These are phyloP conservation scores for Aureobasidium zeae DNA, from an alignment of 2,329 filamentous ascomycete genomes.

Conservation along the genomic window DNA sequence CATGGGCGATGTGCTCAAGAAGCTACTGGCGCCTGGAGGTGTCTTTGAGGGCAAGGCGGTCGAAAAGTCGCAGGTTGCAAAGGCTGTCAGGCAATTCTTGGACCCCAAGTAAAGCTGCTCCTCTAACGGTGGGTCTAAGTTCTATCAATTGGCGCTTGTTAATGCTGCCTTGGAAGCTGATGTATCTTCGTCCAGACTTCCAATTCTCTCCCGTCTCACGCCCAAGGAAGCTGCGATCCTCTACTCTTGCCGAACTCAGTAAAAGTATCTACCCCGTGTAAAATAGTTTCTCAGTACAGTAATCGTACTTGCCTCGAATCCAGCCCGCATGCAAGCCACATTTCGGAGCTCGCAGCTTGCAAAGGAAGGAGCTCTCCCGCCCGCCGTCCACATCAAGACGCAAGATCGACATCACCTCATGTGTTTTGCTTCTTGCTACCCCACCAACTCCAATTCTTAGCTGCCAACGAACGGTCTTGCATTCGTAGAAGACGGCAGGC, in stretches of 20 bases:
- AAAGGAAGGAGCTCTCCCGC: no score
- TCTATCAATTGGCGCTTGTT: not conserved
- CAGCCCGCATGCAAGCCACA: no score
- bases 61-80: slow-evolving; percentile 52
- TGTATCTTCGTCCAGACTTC: not conserved
- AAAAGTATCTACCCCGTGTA: slow-evolving; percentile 4
- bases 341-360: no score
- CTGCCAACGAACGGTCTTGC: not conserved
- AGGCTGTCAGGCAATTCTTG: slow-evolving; percentile 44
- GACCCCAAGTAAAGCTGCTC: not conserved
- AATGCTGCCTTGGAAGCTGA: not conserved
- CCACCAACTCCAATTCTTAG: not conserved
- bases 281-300: slow-evolving; percentile 3
- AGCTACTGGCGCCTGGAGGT: slow-evolving; percentile 41
- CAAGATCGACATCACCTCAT: no score
- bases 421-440: no score
- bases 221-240: not conserved
- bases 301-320: not conserved
- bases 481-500: not conserved
- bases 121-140: no score
- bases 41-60: slow-evolving; percentile 55
- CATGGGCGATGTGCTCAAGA: slow-evolving; percentile 56
- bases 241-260: not conserved
- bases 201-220: not conserved
- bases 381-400: no score